A percentile compares a stretch with the other conserved stretches of the same genome.
These are phyloP conservation scores for Wickerhamiella parazyma DNA, from an alignment of 805 yeast species.

Conservation along the genomic window DNA sequence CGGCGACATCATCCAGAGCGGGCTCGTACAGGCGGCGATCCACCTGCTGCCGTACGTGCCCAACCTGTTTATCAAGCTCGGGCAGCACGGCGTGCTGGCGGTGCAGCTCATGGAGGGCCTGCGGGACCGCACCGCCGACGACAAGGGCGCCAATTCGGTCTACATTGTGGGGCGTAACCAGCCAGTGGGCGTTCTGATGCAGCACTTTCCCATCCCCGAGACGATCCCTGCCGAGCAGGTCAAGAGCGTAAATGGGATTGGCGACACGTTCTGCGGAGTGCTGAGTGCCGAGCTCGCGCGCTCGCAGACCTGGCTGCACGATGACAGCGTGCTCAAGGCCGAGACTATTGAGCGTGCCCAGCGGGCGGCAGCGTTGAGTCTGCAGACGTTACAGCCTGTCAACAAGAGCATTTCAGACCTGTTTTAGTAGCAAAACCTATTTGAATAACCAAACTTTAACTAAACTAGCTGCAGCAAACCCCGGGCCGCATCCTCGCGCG, in stretches of 20 bases:
- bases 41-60: conserved; percentile 66
- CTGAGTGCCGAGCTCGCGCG: conserved; percentile 33
- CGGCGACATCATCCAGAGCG: conserved; percentile 23
- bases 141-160: conserved; percentile 15
- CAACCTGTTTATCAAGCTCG: conserved; percentile 51
- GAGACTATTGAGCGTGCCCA: conserved; percentile 25
- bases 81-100: conserved; percentile 45
- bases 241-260: conserved; percentile 74
- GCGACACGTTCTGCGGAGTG: conserved; percentile 66
- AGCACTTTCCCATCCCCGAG: conserved; percentile 39
- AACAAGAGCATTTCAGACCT: conserved; percentile 15
- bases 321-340: conserved; percentile 22
- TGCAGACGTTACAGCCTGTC: conserved; percentile 24
- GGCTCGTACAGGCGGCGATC: conserved; percentile 48
- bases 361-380: conserved; percentile 26
- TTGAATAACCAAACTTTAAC: neutral
- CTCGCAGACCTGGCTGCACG: conserved; percentile 23
- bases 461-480: conserved; percentile 11
- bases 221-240: conserved; percentile 29
- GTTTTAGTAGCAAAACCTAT: neutral
- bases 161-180: conserved; percentile 15
- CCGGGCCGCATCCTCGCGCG: conserved; percentile 19
- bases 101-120: conserved; percentile 27
- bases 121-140: conserved; percentile 19
- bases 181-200: conserved; percentile 42